These are phyloP conservation scores for Podochytrium sp. DNA, from an alignment of 192 early-diverging fungal genomes.

Conservation along the genomic window DNA sequence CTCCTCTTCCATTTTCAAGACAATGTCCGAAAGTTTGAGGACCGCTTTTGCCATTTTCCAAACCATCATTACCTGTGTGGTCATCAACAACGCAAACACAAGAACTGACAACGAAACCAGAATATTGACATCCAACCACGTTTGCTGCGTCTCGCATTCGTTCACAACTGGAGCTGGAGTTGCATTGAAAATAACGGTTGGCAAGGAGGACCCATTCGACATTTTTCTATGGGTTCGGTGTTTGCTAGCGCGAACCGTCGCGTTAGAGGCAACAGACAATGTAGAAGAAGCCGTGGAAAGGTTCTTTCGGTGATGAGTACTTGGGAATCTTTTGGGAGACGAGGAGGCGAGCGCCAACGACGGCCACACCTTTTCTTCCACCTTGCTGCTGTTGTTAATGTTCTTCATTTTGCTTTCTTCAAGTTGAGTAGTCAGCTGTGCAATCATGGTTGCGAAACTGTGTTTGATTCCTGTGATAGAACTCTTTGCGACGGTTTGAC, in stretches of 20 bases:
- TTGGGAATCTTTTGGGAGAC: not conserved
- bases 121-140: not conserved
- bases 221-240: not conserved
- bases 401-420: not conserved
- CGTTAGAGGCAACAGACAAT: not conserved
- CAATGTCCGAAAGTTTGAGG: not conserved
- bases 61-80: not conserved
- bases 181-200: not conserved
- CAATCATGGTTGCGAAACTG: not conserved
- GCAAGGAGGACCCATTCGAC: not conserved
- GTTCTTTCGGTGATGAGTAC: not conserved
- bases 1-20: not conserved
- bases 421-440: not conserved
- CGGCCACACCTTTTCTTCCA: constrained; percentile 2
- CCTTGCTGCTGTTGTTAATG: not conserved
- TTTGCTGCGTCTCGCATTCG: not conserved
- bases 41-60: not conserved
- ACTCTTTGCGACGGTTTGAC: not conserved
- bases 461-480: not conserved
- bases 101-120: not conserved
- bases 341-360: not conserved
- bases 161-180: not conserved
- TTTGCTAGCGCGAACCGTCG: not conserved
- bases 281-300: not conserved
- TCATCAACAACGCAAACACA: not conserved